Evolutionary conservation across 2,329 filamentous ascomycete species (phyloP), one percentile per base, ranked within the genome.

Genomic region (Sporothrix euskadiensis): DNA sequence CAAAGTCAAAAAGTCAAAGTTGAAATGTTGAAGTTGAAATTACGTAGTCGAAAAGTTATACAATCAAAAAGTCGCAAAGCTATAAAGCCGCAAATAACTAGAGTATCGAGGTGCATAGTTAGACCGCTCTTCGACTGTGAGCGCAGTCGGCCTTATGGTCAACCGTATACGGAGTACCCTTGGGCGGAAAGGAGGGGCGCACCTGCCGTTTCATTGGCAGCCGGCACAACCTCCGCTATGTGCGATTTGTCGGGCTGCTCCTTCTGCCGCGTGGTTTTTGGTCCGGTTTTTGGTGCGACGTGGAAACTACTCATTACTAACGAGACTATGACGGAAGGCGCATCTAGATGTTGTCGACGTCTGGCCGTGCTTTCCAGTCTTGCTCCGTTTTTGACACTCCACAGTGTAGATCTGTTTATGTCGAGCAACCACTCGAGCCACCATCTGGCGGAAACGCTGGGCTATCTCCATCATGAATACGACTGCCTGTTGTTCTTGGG

Each of bases 171-270:
- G 26, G 26, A 26, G 26, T 26, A 26, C 26, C 26, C 26, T 26
- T 26, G 26, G 26, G 26, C 26, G 26, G 26, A 26, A 44, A 44
- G 9, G 59, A 65, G 59, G 35, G 59, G 35, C 19, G 14, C 44
- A 49, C 7, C 61, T 47, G 61, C 35, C 39, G 59, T 65, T 44
- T 35, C 59, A 63, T 61, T 65, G 32, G 57, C 57, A 63, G 32
- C 57, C 57, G 56, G 56, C 56, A 59, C 56, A 6, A 22, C 57
- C 19, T 63, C 32, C 35, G 57, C 35, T 47, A 16, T 41, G 39
- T 66, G 22, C 39, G 22, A 66, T 66, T 65, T 47, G 61, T 47
- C n/a, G n/a, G 61, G 61, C 8, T 44, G 61, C 61, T 44, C 59
- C 59, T 44, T 47, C 61, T 66, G 61, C 61, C 22, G 61, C 39